Percentiles rank a stretch among this genome's conserved stretches.
These are phyloP conservation scores for Penicillium simplicissimum DNA, from an alignment of 495 filamentous ascomycete genomes.

Conservation along the genomic window DNA sequence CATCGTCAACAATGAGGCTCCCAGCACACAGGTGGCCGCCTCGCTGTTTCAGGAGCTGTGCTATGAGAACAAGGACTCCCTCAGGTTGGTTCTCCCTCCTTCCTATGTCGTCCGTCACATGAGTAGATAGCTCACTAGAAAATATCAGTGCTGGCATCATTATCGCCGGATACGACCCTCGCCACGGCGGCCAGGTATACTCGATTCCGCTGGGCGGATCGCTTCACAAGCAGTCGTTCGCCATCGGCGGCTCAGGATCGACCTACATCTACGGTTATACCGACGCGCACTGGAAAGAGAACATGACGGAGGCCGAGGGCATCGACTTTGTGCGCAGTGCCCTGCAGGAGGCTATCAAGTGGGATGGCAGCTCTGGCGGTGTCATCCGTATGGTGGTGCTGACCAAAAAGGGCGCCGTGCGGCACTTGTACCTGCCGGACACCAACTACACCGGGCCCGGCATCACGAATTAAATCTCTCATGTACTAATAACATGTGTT, in stretches of 20 bases:
- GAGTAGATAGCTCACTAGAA: slow-evolving; percentile 20
- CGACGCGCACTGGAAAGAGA: slow-evolving; percentile 92
- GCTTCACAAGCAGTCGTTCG: slow-evolving; percentile 93
- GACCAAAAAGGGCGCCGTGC: slow-evolving; percentile 81
- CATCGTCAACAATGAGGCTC: slow-evolving; percentile 80
- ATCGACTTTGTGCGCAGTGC: slow-evolving; percentile 89
- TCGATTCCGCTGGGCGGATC: slow-evolving; percentile 96
- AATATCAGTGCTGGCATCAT: slow-evolving; percentile 83
- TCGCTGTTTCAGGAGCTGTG: slow-evolving; percentile 96
- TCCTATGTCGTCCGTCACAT: neutral
- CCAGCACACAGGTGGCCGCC: slow-evolving; percentile 91
- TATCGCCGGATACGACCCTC: slow-evolving; percentile 92
- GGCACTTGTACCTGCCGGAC: slow-evolving; percentile 90
- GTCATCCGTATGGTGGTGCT: slow-evolving; percentile 97
- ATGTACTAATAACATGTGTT: slow-evolving; percentile 28
- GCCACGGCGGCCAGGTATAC: slow-evolving; percentile 94
- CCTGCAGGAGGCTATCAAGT: slow-evolving; percentile 92
- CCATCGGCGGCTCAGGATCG: slow-evolving; percentile 95
- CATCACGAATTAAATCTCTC: slow-evolving; percentile 42
- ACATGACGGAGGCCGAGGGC: slow-evolving; percentile 93
- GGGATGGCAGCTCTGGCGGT: slow-evolving; percentile 97
- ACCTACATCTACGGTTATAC: slow-evolving; percentile 99
- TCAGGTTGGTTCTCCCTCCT: slow-evolving; percentile 59
- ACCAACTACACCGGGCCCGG: slow-evolving; percentile 71
- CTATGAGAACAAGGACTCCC: slow-evolving; percentile 92